Percentiles rank a stretch among this genome's conserved stretches.
These are phyloP conservation scores for Beauveria rudraprayagi DNA, from an alignment of 2,329 filamentous ascomycete genomes.

Conservation along the genomic window DNA sequence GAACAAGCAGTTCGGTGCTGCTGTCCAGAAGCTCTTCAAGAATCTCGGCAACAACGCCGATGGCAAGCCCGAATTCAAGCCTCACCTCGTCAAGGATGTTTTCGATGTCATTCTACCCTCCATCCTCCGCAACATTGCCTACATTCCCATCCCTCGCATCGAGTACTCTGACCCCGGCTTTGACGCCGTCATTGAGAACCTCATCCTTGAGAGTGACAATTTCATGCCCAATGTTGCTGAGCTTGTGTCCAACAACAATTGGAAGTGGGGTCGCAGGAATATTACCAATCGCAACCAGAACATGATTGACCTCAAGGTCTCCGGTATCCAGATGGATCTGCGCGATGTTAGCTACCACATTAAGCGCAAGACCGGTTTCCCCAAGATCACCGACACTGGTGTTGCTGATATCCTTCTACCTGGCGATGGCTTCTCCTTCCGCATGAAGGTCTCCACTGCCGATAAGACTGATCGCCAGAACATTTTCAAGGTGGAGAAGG, in stretches of 20 bases:
- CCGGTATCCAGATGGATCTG: conserved; percentile 88
- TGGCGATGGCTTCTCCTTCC: conserved; percentile 84
- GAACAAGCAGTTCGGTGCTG: conserved; percentile 71
- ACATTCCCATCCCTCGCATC: conserved; percentile 88
- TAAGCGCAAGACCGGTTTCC: conserved; percentile 92
- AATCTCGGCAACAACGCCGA: conserved; percentile 79
- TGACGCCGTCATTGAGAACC: conserved; percentile 86
- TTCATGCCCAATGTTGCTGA: conserved; percentile 89
- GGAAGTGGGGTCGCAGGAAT: conserved; percentile 89
- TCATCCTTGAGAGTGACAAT: conserved; percentile 94
- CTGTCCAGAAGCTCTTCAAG: conserved; percentile 76
- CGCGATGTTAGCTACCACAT: conserved; percentile 89
- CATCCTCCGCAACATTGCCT: conserved; percentile 75
- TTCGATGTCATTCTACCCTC: conserved; percentile 78
- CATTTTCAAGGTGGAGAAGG: conserved; percentile 92
- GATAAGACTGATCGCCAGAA: conserved; percentile 67
- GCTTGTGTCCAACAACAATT: conserved; percentile 85
- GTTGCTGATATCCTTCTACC: conserved; percentile 82
- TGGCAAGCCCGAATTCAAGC: conserved; percentile 86
- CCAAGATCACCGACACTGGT: conserved; percentile 76
- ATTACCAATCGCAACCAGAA: conserved; percentile 75
- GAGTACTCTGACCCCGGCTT: conserved; percentile 80
- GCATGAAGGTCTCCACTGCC: conserved; percentile 77
- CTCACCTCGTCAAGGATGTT: conserved; percentile 82
- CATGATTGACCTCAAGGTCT: conserved; percentile 72